Conservation (phyloP, 164 flowering plant genomes). For the Litsea cubeba region DNA sequence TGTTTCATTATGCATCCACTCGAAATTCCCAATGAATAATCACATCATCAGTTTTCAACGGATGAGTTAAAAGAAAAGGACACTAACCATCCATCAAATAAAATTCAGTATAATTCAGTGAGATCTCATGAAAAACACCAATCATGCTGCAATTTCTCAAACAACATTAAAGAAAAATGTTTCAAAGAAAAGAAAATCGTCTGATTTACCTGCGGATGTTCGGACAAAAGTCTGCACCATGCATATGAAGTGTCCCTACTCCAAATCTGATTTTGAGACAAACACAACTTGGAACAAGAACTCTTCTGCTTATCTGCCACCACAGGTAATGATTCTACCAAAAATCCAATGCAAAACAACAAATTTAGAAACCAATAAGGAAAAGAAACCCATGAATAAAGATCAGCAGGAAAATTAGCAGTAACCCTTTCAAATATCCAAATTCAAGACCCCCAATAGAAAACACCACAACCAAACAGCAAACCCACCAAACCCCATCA, state of each 20-base stretch:
- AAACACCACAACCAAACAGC: no score
- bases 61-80: neutral
- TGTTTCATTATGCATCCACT: no score
- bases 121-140: no score
- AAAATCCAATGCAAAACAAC: neutral
- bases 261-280: slow-evolving; percentile 33
- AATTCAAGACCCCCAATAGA: slow-evolving; percentile 5
- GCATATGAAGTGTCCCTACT: slow-evolving; percentile 18
- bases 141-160: no score
- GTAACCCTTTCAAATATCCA: neutral
- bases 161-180: neutral
- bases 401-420: neutral
- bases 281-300: slow-evolving; percentile 37
- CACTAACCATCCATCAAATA: no score
- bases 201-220: slow-evolving; percentile 46
- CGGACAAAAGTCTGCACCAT: slow-evolving; percentile 72
- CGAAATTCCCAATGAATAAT: no score
- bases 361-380: slow-evolving; percentile 3
- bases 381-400: neutral
- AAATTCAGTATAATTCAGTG: no score
- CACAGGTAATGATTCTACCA: slow-evolving; percentile 33
- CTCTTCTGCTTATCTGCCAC: slow-evolving; percentile 45
- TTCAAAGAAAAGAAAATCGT: neutral
- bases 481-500: no score
- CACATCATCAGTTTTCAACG: neutral